Conservation (phyloP, 2,329 filamentous ascomycete genomes). For the Fusarium clavum region DNA sequence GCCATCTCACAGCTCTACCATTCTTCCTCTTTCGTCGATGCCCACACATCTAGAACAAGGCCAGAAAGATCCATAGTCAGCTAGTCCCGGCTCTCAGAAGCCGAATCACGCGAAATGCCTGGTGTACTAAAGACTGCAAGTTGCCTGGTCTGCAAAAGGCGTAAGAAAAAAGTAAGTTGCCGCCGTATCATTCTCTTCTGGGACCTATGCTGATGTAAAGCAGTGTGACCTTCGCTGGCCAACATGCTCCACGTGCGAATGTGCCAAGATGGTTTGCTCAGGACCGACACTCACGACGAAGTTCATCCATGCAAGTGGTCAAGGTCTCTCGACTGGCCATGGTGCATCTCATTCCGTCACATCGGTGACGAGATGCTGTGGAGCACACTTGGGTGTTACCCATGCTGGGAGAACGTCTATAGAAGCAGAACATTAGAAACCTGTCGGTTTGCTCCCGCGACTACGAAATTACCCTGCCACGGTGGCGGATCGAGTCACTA, state of each 20-base stretch:
- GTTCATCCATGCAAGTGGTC: background rate
- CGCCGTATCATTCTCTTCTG: background rate
- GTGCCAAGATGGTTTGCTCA: background rate
- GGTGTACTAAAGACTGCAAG: background rate
- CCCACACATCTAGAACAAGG: background rate
- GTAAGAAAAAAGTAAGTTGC: background rate
- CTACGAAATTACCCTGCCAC: background rate
- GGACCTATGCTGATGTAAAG: rapidly evolving
- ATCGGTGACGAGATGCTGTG: background rate
- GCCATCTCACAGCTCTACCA: background rate
- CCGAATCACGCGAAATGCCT: background rate
- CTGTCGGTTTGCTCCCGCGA: background rate
- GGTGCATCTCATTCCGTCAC: background rate
- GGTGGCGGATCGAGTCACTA: background rate
- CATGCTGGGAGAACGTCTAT: background rate
- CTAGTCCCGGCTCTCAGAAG: background rate
- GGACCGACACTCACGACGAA: background rate
- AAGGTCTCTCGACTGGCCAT: background rate
- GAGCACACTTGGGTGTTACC: no score
- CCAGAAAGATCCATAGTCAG: background rate
- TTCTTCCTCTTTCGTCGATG: background rate
- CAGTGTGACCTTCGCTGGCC: background rate
- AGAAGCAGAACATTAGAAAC: background rate
- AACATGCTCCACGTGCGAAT: background rate
- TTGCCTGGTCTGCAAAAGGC: background rate